Evolutionary conservation across 306 rosid species (phyloP), one percentile per base, ranked within the genome.

Genomic region (Malus sylvestris): DNA sequence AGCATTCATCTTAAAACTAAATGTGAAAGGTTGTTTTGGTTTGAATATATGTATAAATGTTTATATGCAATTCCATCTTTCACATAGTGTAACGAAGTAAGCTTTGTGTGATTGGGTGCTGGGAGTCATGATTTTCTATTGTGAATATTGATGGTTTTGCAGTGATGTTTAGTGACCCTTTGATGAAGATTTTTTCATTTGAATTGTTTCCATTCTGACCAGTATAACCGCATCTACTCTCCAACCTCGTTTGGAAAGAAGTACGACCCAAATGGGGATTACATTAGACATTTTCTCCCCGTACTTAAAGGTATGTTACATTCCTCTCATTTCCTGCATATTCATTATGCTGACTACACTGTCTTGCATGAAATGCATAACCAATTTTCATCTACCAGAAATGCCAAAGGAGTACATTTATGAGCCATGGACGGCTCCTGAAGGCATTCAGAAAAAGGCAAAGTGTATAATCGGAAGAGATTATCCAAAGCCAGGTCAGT

Each of bases 371-470:
- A 70, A 68, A 38, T 27, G 69, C 67, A 70, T 74, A 75, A 78
- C 73, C 76, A 62, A 77, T 72, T 30, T 3, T 79, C 22, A 73
- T n/a, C 66, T 58, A 65, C 33, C 79, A 94, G 98, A 90, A 81
- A 94, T 94, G 96, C 98, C 98, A 12, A 90, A 75, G 86, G 85
- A 85, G 81, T 94, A 89, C 89, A 92, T 92, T 65, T 94, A 94
- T 79, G 98, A 92, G 82, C 98, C 98, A 35, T 92, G 98, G 98
- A 90, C 88, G 22, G 98, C 98, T 84, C 98, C 97, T 84, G 72
- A 77, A 71, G 87, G 91, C 81, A 82, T 94, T 73, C 98, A 94
- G 77, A 90, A 82, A 32, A 91, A 90, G 86, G 97, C 97, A 52
- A 94, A 90, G 70, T 94, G 98, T 87, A 81, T 92, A 73, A 83